Evolutionary conservation across 345 rosid species (phyloP).

Genomic region (Melastoma malabathricum): DNA sequence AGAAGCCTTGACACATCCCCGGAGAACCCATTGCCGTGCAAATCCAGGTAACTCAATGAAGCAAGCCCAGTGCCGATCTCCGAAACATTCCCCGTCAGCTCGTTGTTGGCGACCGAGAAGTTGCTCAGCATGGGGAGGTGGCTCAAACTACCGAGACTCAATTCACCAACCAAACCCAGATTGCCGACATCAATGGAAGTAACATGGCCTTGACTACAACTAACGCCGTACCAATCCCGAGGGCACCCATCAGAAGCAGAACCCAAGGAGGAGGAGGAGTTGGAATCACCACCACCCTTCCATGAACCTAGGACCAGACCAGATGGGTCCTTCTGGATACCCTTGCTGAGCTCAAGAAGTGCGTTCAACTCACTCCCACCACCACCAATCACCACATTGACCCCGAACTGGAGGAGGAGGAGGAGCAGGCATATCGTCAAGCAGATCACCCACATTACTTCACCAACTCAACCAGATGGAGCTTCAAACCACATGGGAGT

Average conservation of each 20-base stretch:
- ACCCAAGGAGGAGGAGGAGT: conserved; percentile 19
- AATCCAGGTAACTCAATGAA: conserved; percentile 49
- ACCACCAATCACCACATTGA: conserved; percentile 24
- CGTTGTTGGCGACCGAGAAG: conserved; percentile 51
- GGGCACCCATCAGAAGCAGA: conserved; percentile 67
- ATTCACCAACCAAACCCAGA: conserved; percentile 50
- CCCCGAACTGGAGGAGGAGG: conserved; percentile 22
- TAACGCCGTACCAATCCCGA: conserved; percentile 58
- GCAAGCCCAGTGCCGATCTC: conserved; percentile 37
- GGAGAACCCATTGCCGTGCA: conserved; percentile 41
- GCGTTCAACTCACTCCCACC: conserved; percentile 63
- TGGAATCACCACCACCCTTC: conserved; percentile 22
- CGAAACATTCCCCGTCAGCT: conserved; percentile 54
- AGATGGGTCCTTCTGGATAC: conserved; percentile 45
- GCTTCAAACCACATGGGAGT: too few relatives aligned
- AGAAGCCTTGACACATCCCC: conserved; percentile 63
- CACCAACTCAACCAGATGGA: too few relatives aligned
- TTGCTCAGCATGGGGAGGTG: conserved; percentile 47
- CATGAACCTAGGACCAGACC: conserved; percentile 49
- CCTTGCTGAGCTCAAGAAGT: conserved; percentile 63
- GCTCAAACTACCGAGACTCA: conserved; percentile 43
- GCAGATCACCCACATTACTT: conserved; percentile 45
- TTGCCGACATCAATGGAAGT: conserved; percentile 46
- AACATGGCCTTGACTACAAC: conserved; percentile 47
- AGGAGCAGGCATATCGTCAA: conserved; percentile 22